phyloP scores from a whole-genome alignment of 306 rosid genomes.

The Argentina anserina region DNA sequence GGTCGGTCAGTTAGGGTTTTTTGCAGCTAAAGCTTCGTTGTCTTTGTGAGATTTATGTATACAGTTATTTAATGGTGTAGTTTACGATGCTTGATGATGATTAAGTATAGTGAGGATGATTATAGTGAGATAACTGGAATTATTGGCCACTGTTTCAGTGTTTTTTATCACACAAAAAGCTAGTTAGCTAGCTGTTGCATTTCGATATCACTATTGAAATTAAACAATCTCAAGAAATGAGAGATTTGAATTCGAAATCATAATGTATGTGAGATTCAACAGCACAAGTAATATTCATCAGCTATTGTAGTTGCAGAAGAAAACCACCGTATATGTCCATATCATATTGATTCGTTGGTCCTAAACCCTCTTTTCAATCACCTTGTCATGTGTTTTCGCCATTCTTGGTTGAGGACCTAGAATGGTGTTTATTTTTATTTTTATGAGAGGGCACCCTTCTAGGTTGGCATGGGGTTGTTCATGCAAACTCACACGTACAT shows the following conservation, averaged over 20 bases:
- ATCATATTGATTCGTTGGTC: too few species aligned
- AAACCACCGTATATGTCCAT: too few species aligned
- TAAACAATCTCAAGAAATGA: too few species aligned
- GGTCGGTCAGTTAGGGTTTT: conserved; percentile 1
- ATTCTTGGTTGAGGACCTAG: neutral
- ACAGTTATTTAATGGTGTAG: neutral
- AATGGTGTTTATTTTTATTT: too few species aligned
- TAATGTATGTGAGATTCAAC: too few species aligned
- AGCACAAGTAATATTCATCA: too few species aligned
- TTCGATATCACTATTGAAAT: too few species aligned
- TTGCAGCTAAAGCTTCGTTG: neutral
- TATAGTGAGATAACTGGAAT: neutral
- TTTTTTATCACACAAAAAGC: neutral
- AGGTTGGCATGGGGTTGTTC: neutral
- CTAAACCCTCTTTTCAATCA: neutral
- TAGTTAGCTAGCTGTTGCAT: too few species aligned
- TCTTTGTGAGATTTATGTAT: too few species aligned
- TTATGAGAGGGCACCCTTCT: too few species aligned
- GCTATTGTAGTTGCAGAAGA: too few species aligned
- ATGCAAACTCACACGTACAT: neutral
- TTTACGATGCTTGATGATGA: neutral
- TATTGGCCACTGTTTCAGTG: neutral
- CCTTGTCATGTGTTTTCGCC: neutral
- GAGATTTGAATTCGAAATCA: too few species aligned
- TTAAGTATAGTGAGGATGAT: neutral